Evolutionary conservation across 768 basidiomycete species (phyloP).

Genomic region (Strobilomyces echinocephalus): DNA sequence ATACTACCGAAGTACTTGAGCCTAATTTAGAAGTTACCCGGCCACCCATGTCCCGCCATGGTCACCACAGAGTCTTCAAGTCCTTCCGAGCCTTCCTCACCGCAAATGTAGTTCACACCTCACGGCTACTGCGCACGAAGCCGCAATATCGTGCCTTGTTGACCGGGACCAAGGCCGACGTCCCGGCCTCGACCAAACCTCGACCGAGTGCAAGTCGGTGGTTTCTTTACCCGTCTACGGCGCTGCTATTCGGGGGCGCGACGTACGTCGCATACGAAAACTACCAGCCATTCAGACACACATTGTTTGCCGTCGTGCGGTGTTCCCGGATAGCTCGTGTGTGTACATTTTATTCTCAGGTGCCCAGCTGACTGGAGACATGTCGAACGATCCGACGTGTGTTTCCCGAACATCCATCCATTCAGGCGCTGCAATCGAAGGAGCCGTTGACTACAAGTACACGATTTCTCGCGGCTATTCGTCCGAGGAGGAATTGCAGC

Average conservation of each 20-base stretch:
- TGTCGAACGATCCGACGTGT: background rate
- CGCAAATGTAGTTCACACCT: background rate
- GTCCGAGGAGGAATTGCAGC: constrained; percentile 44
- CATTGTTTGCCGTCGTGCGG: constrained; percentile 65
- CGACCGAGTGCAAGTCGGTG: constrained; percentile 12
- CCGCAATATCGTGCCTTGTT: constrained; percentile 11
- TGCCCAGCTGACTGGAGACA: constrained; percentile 23
- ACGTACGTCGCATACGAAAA: constrained; percentile 56
- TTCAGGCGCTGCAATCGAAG: constrained; percentile 55
- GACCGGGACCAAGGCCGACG: background rate
- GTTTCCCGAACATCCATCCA: background rate
- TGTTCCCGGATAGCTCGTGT: constrained; percentile 75
- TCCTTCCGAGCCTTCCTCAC: constrained; percentile 9
- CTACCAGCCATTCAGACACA: constrained; percentile 70
- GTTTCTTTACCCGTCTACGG: constrained; percentile 23
- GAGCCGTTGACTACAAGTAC: constrained; percentile 68
- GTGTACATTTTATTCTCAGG: constrained; percentile 24
- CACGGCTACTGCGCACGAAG: constrained; percentile 5
- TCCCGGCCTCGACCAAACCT: background rate
- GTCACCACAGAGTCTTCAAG: constrained; percentile 12
- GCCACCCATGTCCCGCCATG: constrained; percentile 16
- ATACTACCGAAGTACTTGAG: background rate
- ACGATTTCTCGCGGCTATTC: constrained; percentile 53
- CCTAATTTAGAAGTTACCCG: background rate
- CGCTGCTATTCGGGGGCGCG: constrained; percentile 28